Percentiles rank a stretch among this genome's conserved stretches.
Conservation (phyloP, 345 rosid genomes). For the Lepidium africanum region DNA sequence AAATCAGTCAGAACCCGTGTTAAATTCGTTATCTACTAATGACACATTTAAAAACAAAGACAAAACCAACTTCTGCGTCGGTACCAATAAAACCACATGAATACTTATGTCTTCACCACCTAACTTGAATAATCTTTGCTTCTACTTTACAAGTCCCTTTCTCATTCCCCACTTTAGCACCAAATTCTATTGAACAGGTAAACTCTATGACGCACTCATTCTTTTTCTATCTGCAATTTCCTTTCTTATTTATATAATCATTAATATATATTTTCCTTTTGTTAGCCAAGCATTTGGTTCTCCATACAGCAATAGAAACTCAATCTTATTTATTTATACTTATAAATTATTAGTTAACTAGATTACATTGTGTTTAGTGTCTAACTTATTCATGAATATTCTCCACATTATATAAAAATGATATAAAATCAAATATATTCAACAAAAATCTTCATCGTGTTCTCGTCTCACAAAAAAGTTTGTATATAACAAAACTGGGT, state of each 20-base stretch:
- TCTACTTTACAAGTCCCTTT: constrained; percentile 24
- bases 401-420: background rate
- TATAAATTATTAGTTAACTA: background rate
- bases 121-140: constrained; percentile 23
- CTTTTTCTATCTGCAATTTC: background rate
- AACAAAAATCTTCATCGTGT: constrained; percentile 15
- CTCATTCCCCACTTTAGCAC: constrained; percentile 15
- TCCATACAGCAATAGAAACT: background rate
- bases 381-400: constrained; percentile 3
- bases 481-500: background rate
- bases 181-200: constrained; percentile 20
- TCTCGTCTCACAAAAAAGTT: background rate
- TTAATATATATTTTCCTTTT: background rate
- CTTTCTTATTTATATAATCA: background rate
- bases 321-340: background rate
- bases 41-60: background rate
- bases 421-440: background rate
- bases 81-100: constrained; percentile 24
- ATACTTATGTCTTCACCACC: constrained; percentile 5
- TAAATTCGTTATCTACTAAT: constrained; percentile 4
- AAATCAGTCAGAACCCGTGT: constrained; percentile 19
- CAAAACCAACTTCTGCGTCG: constrained; percentile 13
- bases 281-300: constrained; percentile 3
- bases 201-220: constrained; percentile 18
- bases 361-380: background rate